Conservation (phyloP, 495 filamentous ascomycete species). For the Xylaria cubensis region DNA sequence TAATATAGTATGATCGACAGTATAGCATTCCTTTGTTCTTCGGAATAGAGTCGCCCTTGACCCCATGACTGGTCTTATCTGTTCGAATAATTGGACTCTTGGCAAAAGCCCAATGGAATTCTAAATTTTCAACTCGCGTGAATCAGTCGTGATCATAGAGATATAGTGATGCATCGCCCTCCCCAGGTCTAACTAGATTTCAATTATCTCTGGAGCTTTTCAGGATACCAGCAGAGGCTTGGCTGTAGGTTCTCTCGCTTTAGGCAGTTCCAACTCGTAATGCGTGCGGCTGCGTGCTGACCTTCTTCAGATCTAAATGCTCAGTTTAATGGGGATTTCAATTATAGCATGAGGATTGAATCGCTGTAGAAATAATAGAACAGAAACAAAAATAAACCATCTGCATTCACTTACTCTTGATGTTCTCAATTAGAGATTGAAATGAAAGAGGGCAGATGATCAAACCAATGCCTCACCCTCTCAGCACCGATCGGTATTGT, state of each 20-base stretch:
- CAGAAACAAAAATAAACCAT: neutral
- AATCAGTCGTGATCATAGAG: neutral
- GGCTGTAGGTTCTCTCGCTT: neutral
- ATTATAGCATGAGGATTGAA: neutral
- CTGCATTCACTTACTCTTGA: neutral
- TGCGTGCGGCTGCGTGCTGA: neutral
- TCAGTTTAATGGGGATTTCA: neutral
- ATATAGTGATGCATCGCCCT: neutral
- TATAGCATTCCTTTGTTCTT: neutral
- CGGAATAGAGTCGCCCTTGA: neutral
- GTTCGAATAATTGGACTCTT: neutral
- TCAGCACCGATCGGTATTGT: too few relatives aligned
- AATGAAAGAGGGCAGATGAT: conserved; percentile 90
- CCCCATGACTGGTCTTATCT: neutral
- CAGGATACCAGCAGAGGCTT: neutral
- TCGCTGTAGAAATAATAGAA: neutral
- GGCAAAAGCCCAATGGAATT: too few relatives aligned
- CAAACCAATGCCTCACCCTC: conserved; percentile 70
- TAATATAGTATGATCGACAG: neutral
- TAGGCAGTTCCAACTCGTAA: neutral
- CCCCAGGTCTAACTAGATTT: too few relatives aligned
- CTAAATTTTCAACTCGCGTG: too few relatives aligned
- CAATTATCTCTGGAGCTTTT: too few relatives aligned
- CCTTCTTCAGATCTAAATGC: neutral
- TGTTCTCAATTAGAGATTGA: conserved; percentile 39